Percentiles rank a stretch among this genome's conserved stretches.
Conservation (phyloP, 306 rosid species). For the Corylus avellana region DNA sequence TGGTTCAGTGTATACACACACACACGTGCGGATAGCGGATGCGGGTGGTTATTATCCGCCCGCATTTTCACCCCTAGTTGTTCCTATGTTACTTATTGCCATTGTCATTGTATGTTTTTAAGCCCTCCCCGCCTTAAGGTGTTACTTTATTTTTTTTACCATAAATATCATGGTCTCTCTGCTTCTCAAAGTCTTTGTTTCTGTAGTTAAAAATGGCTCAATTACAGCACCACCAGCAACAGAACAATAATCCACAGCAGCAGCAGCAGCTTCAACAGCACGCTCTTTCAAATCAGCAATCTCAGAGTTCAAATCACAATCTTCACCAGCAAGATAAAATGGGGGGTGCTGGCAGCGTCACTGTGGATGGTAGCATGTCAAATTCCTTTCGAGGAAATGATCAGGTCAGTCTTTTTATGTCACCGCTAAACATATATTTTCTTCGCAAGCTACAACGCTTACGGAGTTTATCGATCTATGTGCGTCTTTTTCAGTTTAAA, state of each 20-base stretch:
- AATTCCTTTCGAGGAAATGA: slow-evolving; percentile 97
- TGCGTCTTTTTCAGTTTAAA: too few species aligned
- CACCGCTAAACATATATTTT: neutral
- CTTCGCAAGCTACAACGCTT: too few species aligned
- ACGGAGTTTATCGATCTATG: too few species aligned
- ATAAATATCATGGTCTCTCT: slow-evolving; percentile 17
- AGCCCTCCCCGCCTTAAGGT: neutral
- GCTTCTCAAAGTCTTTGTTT: slow-evolving; percentile 32
- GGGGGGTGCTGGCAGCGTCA: slow-evolving; percentile 76
- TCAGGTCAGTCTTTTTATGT: slow-evolving; percentile 67
- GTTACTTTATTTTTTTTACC: slow-evolving; percentile 1
- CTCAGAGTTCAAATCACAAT: slow-evolving; percentile 74
- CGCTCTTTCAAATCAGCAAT: slow-evolving; percentile 80
- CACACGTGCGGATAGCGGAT: too few species aligned
- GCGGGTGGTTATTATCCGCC: too few species aligned
- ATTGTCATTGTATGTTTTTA: neutral
- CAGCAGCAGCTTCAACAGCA: slow-evolving; percentile 83
- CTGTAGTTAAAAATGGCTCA: slow-evolving; percentile 87
- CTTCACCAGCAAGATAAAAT: slow-evolving; percentile 91
- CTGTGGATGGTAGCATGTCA: slow-evolving; percentile 86
- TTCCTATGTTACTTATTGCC: slow-evolving; percentile 24
- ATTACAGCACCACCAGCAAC: slow-evolving; percentile 71
- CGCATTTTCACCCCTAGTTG: neutral
- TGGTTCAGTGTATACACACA: too few species aligned
- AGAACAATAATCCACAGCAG: slow-evolving; percentile 59